Evolutionary conservation across 2,329 filamentous ascomycete species (phyloP).

Genomic region (Pseudogymnoascus sp.): DNA sequence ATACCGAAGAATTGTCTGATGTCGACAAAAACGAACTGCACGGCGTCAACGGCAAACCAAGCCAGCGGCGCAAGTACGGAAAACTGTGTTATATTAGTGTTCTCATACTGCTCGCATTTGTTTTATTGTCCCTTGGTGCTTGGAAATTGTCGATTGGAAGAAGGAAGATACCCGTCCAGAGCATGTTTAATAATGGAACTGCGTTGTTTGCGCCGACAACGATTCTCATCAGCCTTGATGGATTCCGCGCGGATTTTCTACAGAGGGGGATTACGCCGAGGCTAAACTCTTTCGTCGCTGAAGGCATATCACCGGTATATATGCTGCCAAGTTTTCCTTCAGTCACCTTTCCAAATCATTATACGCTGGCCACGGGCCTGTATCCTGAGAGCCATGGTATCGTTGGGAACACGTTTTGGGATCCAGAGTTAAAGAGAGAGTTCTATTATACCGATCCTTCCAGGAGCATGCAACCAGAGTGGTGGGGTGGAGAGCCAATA

Average conservation of each 20-base stretch:
- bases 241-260: conserved; percentile 91
- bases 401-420: conserved; percentile 93
- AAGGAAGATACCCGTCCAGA: conserved; percentile 23
- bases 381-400: conserved; percentile 91
- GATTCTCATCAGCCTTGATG: conserved; percentile 87
- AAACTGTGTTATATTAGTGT: conserved; percentile 46
- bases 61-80: conserved; percentile 45
- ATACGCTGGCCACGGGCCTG: conserved; percentile 82
- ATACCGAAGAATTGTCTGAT: conserved; percentile 52
- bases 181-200: conserved; percentile 63
- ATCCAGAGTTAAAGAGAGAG: conserved; percentile 64
- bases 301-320: conserved; percentile 82
- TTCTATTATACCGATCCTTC: conserved; percentile 80
- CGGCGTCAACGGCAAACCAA: conserved; percentile 36
- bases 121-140: conserved; percentile 46
- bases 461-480: conserved; percentile 72
- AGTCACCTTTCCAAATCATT: conserved; percentile 95
- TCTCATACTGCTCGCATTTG: conserved; percentile 44
- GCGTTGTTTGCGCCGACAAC: conserved; percentile 86
- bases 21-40: conserved; percentile 45
- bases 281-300: conserved; percentile 66
- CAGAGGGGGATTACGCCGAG: conserved; percentile 75
- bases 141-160: conserved; percentile 49
- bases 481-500: conserved; percentile 87
- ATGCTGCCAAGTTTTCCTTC: conserved; percentile 94